Base-by-base conservation (phyloP, 2,329 filamentous ascomycete genomes). In the Colletotrichum eremochloae region DNA sequence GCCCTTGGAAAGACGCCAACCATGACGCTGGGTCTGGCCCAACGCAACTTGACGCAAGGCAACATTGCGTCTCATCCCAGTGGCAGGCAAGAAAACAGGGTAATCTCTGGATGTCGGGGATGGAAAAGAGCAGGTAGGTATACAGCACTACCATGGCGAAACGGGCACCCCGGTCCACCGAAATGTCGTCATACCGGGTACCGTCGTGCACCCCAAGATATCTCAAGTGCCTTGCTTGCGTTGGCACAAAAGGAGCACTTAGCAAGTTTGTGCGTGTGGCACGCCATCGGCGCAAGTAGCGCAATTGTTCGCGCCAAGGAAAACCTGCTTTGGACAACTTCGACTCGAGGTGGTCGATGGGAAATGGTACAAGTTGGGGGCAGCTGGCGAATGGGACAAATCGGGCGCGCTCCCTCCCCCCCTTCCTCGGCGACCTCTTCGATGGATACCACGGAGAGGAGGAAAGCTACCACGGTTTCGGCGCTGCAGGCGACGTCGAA, bases 131-230 rank as follows among this genome's bases (percentile, higher is more conserved):
- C 46, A n/a, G 4, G 38, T 24, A 24, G n/a, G n/a, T 18, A 36
- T 36, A 38, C 64, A 46, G 46, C 36, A 55, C 31, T 40, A 52
- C 55, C 60, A 40, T 67, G 55, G 61, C 48, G 53, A 31, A 33
- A 57, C 15, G 33, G 56, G 33, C 63, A 46, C 20, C 24, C 31
- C 36, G 58, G 66, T 57, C 68, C 68, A 68, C 65, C 65, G 20
- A 24, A 18, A 72, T 68, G 65, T 61, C 69, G 65, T 72, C 69
- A 72, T 72, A 68, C 69, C 69, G 65, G 69, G 31, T 44, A 68
- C 40, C 58, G 56, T 68, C 38, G 64, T 48, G 68, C 55, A 67
- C 46, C n/a, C 57, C 48, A 20, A 52, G 31, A 55, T 42, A 38
- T 40, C 20, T 38, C 36, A 33, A 36, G 33, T 56, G 33, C 36